These are phyloP conservation scores for Tolypocladium tundrense DNA, from an alignment of 2,329 filamentous ascomycete genomes.

Conservation along the genomic window DNA sequence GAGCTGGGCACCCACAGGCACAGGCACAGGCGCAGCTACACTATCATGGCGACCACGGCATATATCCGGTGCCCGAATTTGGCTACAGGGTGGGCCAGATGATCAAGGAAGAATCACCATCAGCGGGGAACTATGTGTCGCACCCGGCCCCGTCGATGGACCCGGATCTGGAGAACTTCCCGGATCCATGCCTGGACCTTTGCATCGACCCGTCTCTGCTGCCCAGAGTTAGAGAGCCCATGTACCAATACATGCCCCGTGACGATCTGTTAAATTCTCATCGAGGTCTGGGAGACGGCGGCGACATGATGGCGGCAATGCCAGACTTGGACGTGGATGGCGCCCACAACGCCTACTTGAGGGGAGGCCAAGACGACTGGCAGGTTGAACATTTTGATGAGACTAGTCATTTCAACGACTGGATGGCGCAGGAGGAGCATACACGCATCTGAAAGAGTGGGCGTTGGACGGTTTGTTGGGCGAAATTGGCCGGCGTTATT, in stretches of 20 bases:
- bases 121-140: neutral
- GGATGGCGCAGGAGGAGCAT: slow-evolving; percentile 13
- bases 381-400: slow-evolving; percentile 22
- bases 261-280: neutral
- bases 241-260: neutral
- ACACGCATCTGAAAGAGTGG: neutral
- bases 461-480: neutral
- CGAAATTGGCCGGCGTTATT: neutral
- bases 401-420: slow-evolving; percentile 18
- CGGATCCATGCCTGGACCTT: neutral
- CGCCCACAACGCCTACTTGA: slow-evolving; percentile 19
- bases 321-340: slow-evolving; percentile 6
- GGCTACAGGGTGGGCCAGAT: neutral
- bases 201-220: slow-evolving; percentile 8
- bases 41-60: neutral
- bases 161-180: neutral
- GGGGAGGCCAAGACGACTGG: slow-evolving; percentile 23
- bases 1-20: neutral
- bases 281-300: neutral
- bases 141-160: neutral
- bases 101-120: neutral
- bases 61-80: neutral
- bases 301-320: slow-evolving; percentile 1
- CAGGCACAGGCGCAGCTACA: neutral
- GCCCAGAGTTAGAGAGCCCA: neutral